Evolutionary conservation across 2,329 filamentous ascomycete genomes (phyloP), one percentile per base, ranked within the genome.

Genomic region (Diaporthe velutina): DNA sequence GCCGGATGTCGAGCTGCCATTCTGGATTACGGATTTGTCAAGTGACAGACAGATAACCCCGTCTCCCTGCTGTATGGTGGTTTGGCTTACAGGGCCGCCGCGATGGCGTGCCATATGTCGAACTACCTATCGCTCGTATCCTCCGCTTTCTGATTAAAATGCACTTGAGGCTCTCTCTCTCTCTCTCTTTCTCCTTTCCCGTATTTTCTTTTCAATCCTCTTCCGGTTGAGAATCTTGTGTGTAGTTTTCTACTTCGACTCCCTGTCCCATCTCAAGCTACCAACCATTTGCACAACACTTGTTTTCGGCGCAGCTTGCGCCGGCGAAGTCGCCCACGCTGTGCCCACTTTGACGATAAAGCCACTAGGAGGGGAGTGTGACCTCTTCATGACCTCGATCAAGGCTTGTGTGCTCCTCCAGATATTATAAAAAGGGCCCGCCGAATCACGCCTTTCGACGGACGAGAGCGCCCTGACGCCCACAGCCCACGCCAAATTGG

Each of bases 11-110:
- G 45, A 54, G n/a, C 64, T 68, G 64, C 64, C 64, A 54, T 54
- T 68, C 48, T 68, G 48, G 64, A 68, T 48, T 54, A 54, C 50
- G 64, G 48, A 68, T 68, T 54, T 68, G 64, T 68, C 64, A 68
- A 68, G 48, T 68, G 64, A 68, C 64, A 48, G 60, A n/a, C 25
- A 48, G 30, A 52, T 52, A 38, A 38, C 48, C 64, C 45, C 45
- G 33, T 67, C 64, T 52, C 45, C 45, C n/a, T 35, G 30, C 30
- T 19, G 42, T n/a, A 17, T 33, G 28, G 61, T 35, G 45, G 45
- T 40, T 52, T 40, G 64, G n/a, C 5, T 45, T 38, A 50, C 45
- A 68, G 25, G 33, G 64, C 48, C 48, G 48, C 64, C 64, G 48
- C 30, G 45, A 54, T 68, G 48, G 64, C 64, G 64, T 68, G 64